Percentiles rank a stretch among this genome's conserved stretches.
These are phyloP conservation scores for Thraustotheca clavata DNA, from an alignment of 352 stramenopile genomes.

Conservation along the genomic window DNA sequence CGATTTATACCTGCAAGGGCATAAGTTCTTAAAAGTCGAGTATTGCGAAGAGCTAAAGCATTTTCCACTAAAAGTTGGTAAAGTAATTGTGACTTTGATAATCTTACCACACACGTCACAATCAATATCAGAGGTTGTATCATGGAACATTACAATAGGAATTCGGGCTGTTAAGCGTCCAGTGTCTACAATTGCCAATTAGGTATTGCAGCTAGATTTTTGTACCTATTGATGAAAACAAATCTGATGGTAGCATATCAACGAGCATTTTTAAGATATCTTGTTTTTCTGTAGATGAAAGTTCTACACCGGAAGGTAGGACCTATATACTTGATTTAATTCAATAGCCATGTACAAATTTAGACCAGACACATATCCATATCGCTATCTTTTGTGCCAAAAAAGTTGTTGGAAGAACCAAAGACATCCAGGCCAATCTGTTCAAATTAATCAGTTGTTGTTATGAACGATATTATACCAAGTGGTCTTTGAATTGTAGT, in stretches of 20 bases:
- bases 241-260: slow-evolving; percentile 38
- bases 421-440: slow-evolving; percentile 82
- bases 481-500: slow-evolving; percentile 29
- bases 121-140: slow-evolving; percentile 54
- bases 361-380: slow-evolving; percentile 89
- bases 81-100: slow-evolving; percentile 12
- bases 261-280: slow-evolving; percentile 56
- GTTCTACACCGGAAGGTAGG: slow-evolving; percentile 25
- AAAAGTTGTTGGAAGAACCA: slow-evolving; percentile 96
- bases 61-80: slow-evolving; percentile 95
- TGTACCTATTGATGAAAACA: slow-evolving; percentile 45
- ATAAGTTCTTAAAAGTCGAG: slow-evolving; percentile 90
- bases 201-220: background rate
- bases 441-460: slow-evolving; percentile 23
- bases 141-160: slow-evolving; percentile 97
- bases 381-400: slow-evolving; percentile 88
- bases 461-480: background rate
- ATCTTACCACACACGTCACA: slow-evolving; percentile 51
- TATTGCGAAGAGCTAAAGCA: slow-evolving; percentile 95
- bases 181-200: slow-evolving; percentile 30
- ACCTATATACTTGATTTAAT: slow-evolving; percentile 22
- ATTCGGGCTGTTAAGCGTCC: slow-evolving; percentile 91
- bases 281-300: slow-evolving; percentile 54
- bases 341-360: background rate
- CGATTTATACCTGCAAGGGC: slow-evolving; percentile 36